These are phyloP conservation scores for Hericium alpestre DNA, from an alignment of 768 basidiomycete genomes.

Conservation along the genomic window DNA sequence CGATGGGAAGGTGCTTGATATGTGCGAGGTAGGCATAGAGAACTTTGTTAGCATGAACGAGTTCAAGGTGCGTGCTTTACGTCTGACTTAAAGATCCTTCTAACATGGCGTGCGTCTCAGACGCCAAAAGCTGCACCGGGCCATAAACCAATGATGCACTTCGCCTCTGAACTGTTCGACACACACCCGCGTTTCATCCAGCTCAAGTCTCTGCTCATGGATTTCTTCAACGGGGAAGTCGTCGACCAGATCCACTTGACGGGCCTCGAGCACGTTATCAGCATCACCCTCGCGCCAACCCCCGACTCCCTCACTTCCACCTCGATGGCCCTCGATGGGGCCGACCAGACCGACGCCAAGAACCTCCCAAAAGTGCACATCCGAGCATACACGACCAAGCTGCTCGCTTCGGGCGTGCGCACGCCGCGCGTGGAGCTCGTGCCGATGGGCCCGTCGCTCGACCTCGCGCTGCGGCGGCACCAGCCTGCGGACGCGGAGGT, in stretches of 20 bases:
- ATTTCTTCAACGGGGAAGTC: constrained; percentile 82
- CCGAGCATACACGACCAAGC: constrained; percentile 69
- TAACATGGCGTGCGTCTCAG: constrained; percentile 28
- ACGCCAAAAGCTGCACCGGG: constrained; percentile 83
- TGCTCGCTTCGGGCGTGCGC: constrained; percentile 68
- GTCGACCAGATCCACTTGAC: constrained; percentile 76
- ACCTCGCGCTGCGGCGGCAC: constrained; percentile 68
- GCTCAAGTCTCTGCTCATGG: constrained; percentile 83
- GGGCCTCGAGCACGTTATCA: constrained; percentile 83
- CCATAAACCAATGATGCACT: constrained; percentile 87
- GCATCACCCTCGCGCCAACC: constrained; percentile 62
- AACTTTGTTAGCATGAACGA: constrained; percentile 66
- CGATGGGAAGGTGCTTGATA: constrained; percentile 78
- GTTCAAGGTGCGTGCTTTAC: constrained; percentile 59
- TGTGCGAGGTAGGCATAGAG: constrained; percentile 90
- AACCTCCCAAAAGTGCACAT: constrained; percentile 78
- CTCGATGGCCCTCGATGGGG: constrained; percentile 3
- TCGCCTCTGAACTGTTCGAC: constrained; percentile 91
- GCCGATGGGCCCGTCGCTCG: constrained; percentile 87
- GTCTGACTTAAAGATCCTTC: not conserved
- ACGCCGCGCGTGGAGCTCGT: constrained; percentile 73
- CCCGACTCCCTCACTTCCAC: constrained; percentile 42
- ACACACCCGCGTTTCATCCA: constrained; percentile 87
- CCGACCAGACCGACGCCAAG: constrained; percentile 13
- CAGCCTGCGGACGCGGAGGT: constrained; percentile 68